Conservation (phyloP, 768 basidiomycete species). For the Suillus variegatus region DNA sequence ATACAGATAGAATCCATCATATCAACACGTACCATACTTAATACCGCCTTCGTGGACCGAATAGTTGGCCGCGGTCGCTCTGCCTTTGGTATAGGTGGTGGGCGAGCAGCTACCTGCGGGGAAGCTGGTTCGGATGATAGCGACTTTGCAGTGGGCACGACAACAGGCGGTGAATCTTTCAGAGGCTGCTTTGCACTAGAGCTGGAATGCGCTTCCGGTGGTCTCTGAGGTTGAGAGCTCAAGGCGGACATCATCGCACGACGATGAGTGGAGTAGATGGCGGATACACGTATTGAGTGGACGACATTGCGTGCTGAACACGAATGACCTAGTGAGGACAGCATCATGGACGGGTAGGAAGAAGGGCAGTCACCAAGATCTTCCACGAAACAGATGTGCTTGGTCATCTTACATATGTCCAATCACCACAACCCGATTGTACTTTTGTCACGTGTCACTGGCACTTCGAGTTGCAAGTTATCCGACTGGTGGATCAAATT, state of each 20-base stretch:
- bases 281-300: background rate
- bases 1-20: constrained; percentile 1
- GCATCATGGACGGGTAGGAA: background rate
- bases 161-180: constrained; percentile 52
- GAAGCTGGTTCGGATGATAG: constrained; percentile 63
- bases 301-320: constrained; percentile 1
- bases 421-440: background rate
- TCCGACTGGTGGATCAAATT: background rate
- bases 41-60: constrained; percentile 73
- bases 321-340: background rate
- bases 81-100: constrained; percentile 66
- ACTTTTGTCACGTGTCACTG: background rate
- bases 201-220: constrained; percentile 18
- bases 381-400: background rate
- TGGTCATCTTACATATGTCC: background rate
- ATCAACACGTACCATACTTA: constrained; percentile 60
- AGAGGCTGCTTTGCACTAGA: constrained; percentile 18
- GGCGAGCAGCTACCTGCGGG: constrained; percentile 71
- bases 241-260: constrained; percentile 72
- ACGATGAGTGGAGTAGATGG: constrained; percentile 32
- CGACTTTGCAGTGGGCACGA: constrained; percentile 45
- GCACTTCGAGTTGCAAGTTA: background rate
- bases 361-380: background rate
- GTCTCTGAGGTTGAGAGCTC: constrained; percentile 35
- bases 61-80: constrained; percentile 67